Percentiles rank a stretch among this genome's conserved stretches.
Conservation (phyloP, 352 stramenopile genomes). For the Pythium sp. region DNA sequence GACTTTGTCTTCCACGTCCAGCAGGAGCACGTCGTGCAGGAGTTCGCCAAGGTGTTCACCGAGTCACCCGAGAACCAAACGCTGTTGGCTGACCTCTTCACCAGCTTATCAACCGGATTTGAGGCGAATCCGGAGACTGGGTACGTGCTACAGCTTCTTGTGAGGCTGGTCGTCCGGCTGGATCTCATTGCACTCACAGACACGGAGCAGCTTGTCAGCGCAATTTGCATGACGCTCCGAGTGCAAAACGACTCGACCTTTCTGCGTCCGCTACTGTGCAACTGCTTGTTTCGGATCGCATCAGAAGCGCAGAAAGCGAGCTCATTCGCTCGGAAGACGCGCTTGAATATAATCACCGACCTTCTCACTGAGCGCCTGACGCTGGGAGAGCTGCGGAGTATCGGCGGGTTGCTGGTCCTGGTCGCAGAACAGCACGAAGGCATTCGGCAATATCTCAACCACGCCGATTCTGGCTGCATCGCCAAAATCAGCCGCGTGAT, state of each 20-base stretch:
- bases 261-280: constrained; percentile 25
- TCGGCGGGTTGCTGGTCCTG: constrained; percentile 6
- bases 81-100: constrained; percentile 14
- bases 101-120: not conserved
- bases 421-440: constrained; percentile 14
- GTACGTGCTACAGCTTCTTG: constrained; percentile 28
- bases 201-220: constrained; percentile 26
- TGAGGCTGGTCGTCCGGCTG: constrained; percentile 28
- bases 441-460: constrained; percentile 10
- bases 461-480: constrained; percentile 14
- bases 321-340: constrained; percentile 7
- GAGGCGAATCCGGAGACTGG: constrained; percentile 17
- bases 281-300: constrained; percentile 13
- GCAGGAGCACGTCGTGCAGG: not conserved
- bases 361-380: constrained; percentile 14
- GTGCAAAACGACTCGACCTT: constrained; percentile 29
- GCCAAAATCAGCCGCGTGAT: constrained; percentile 12
- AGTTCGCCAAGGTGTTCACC: constrained; percentile 13
- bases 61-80: constrained; percentile 11
- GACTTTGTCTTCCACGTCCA: constrained; percentile 17
- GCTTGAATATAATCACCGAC: constrained; percentile 12
- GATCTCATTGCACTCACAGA: constrained; percentile 26
- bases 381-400: constrained; percentile 11
- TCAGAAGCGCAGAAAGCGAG: not conserved
- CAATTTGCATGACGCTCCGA: constrained; percentile 27